Percentiles rank a stretch among this genome's conserved stretches.
Conservation (phyloP, 768 basidiomycete species). For the Tephrocybe sp. region DNA sequence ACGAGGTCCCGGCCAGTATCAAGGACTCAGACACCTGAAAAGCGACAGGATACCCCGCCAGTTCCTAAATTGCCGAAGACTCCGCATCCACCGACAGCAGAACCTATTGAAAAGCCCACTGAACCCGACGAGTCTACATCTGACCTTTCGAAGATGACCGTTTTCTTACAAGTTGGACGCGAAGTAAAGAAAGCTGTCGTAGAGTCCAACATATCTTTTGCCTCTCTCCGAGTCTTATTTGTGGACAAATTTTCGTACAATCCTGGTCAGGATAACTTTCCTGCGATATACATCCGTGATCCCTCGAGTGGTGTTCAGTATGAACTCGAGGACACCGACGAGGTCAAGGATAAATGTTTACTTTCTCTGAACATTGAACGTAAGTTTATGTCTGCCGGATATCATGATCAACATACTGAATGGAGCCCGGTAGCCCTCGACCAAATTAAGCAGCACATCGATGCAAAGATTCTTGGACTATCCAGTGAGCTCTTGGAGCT, state of each 20-base stretch:
- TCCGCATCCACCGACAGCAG: constrained; percentile 32
- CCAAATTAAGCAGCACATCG: constrained; percentile 98
- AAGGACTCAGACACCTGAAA: constrained; percentile 38
- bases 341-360: constrained; percentile 84
- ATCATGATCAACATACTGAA: not conserved
- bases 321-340: constrained; percentile 92
- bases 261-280: constrained; percentile 90
- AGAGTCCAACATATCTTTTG: constrained; percentile 67
- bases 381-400: constrained; percentile 39
- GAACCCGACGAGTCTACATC: constrained; percentile 13
- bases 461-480: constrained; percentile 80
- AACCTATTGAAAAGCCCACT: constrained; percentile 7
- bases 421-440: constrained; percentile 72
- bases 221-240: constrained; percentile 80
- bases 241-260: constrained; percentile 94
- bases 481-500: constrained; percentile 91
- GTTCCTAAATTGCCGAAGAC: constrained; percentile 48
- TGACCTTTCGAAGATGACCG: constrained; percentile 49
- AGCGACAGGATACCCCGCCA: constrained; percentile 31
- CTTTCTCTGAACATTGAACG: constrained; percentile 95
- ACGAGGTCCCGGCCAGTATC: constrained; percentile 28
- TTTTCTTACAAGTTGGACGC: constrained; percentile 87
- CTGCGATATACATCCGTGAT: constrained; percentile 94
- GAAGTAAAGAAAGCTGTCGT: constrained; percentile 86
- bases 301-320: constrained; percentile 91